Conservation (phyloP, 1,284 basidiomycete species). For the Malassezia slooffiae region DNA sequence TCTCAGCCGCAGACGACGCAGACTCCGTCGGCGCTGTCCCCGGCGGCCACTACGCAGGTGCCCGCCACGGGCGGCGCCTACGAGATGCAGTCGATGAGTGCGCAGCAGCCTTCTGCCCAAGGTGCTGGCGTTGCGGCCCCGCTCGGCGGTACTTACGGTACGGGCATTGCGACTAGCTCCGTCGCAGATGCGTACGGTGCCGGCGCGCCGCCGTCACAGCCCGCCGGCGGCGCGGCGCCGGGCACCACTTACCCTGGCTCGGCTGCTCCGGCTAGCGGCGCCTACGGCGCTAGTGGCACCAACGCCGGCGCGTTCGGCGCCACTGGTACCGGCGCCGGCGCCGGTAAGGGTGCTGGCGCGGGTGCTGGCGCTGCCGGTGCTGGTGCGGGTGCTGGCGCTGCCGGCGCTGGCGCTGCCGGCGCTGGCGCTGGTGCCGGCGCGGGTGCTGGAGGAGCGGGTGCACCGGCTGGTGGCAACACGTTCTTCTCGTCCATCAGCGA, state of each 20-base stretch:
- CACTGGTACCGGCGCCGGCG: neutral
- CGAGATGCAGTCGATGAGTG: slow-evolving; percentile 22
- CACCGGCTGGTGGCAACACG: slow-evolving; percentile 11
- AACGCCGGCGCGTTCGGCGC: neutral
- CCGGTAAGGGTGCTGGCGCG: slow-evolving; percentile 7
- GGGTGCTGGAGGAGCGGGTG: slow-evolving; percentile 1
- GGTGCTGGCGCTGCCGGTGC: neutral
- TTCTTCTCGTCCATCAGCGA: slow-evolving; percentile 41
- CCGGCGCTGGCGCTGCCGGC: neutral
- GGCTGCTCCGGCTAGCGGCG: too few relatives aligned
- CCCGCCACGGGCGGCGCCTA: slow-evolving; percentile 14
- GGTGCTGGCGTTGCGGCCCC: too few relatives aligned
- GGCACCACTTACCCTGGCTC: too few relatives aligned
- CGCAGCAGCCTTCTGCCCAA: too few relatives aligned
- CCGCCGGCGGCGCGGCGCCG: neutral
- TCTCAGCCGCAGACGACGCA: neutral
- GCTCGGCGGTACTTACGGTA: too few relatives aligned
- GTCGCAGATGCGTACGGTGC: too few relatives aligned
- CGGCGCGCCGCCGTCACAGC: neutral
- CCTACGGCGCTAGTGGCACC: too few relatives aligned
- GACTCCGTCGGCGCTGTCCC: neutral
- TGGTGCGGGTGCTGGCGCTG: neutral
- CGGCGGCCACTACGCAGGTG: slow-evolving; percentile 13
- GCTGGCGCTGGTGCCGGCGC: slow-evolving; percentile 7
- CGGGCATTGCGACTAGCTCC: too few relatives aligned